Evolutionary conservation across 2,329 filamentous ascomycete species (phyloP).

Genomic region (Drechslerella coelobrocha): DNA sequence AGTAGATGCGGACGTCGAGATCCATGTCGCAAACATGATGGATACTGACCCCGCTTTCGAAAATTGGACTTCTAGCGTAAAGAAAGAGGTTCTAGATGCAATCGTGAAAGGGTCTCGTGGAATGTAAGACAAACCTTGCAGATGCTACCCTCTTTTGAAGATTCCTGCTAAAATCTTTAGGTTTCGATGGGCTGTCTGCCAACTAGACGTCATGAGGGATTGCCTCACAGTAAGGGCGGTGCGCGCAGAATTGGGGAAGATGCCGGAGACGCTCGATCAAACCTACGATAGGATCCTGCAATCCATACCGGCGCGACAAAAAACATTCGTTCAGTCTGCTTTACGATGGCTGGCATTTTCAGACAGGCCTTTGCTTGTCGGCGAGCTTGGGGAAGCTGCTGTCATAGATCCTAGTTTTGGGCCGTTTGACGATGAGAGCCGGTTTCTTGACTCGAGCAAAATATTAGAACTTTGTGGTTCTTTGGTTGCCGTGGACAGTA

Average conservation of each 20-base stretch:
- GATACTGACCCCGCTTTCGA: conserved; percentile 18
- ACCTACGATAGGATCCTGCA: conserved; percentile 34
- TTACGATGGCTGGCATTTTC: conserved; percentile 38
- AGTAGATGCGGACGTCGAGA: conserved; percentile 24
- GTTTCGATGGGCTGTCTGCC: conserved; percentile 43
- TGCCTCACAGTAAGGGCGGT: conserved; percentile 25
- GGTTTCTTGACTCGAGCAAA: conserved; percentile 32
- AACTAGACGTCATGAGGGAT: conserved; percentile 28
- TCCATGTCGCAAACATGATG: conserved; percentile 16
- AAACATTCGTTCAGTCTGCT: conserved; percentile 33
- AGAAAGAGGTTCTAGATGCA: conserved; percentile 25
- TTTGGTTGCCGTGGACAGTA: conserved; percentile 5
- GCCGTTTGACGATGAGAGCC: conserved; percentile 23
- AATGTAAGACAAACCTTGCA: conserved; percentile 20
- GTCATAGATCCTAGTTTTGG: conserved; percentile 31
- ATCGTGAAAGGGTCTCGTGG: conserved; percentile 30
- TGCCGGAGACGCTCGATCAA: conserved; percentile 38
- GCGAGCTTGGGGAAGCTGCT: conserved; percentile 35
- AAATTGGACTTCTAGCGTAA: conserved; percentile 19
- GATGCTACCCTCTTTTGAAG: not conserved
- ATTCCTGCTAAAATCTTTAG: not conserved
- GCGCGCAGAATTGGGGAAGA: conserved; percentile 12
- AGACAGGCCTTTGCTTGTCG: conserved; percentile 21
- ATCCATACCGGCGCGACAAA: conserved; percentile 16
- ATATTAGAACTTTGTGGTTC: conserved; percentile 35